Base-by-base conservation (phyloP, 768 basidiomycete genomes). In the Tremella yokohamensis region DNA sequence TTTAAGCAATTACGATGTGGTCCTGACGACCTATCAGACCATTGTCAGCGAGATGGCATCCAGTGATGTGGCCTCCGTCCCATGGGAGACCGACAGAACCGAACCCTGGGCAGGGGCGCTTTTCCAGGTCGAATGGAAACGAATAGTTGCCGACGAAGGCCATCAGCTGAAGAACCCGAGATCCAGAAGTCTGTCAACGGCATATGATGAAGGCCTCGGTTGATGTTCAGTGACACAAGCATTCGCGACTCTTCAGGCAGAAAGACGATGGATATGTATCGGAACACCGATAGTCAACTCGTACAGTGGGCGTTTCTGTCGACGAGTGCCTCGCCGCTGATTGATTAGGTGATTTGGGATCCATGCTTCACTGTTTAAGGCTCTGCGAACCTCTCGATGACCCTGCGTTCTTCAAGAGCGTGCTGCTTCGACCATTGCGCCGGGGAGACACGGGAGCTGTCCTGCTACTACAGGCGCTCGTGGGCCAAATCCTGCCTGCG, bases 311-410 rank as follows among this genome's bases (percentile, higher is more conserved):
- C 7, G 55, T 37, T 34, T 8, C 7, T 47, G 24, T 26, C 19
- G 61, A 48, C 24, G 7, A 38, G 42, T 45, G n/a, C 42, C 24
- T 7, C 29, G 12, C 38, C 9, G 56, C 88, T 87, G 87, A 90
- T 63, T 87, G 87, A 16, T 0, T 39, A 61, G 49, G 88, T 86
- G 91, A 94, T 76, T 83, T 96, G 18, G 90, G 92, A 2, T 88
- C 91, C 9, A 79, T 93, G 50, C 78, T 96, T 20, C 85, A 84
- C 1, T 96, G 96, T 78, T 81, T 94, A 37, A 82, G 80, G 70
- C 84, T 94, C n/a, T 96, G 92, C 70, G 81, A 79, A 38, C 92
- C 92, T 0, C 78, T 96, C 6, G 88, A 93, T 71, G 82, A 89
- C 57, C 20, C 86, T 52, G 86, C 89, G 56, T 87, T 87, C 67